Percentiles rank a stretch among this genome's conserved stretches.
These are phyloP conservation scores for Neonectria punicea DNA, from an alignment of 2,329 filamentous ascomycete species.

Conservation along the genomic window DNA sequence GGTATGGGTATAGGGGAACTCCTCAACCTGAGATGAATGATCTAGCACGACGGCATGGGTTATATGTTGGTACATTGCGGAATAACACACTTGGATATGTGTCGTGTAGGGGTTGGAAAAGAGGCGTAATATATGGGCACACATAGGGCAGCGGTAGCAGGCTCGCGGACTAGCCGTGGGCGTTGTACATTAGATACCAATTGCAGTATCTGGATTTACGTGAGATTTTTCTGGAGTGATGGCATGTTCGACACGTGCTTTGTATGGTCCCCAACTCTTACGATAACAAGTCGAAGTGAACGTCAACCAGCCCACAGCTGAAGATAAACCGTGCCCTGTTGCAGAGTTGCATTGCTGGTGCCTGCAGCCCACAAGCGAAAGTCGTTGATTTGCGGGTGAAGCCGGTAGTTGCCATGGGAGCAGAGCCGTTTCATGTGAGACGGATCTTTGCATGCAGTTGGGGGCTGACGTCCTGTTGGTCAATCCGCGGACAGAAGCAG, in stretches of 20 bases:
- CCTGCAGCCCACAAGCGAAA: neutral
- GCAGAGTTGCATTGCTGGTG: neutral
- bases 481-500: neutral
- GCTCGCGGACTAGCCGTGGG: neutral
- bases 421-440: neutral
- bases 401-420: neutral
- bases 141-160: constrained; percentile 3
- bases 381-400: neutral
- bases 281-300: too few species aligned
- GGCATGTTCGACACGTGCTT: neutral
- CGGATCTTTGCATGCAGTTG: neutral
- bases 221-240: neutral
- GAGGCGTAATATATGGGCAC: constrained; percentile 16
- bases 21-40: constrained; percentile 10
- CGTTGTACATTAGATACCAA: constrained; percentile 17
- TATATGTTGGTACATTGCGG: constrained; percentile 4
- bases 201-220: constrained; percentile 1
- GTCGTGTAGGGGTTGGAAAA: constrained; percentile 3
- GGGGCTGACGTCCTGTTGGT: constrained; percentile 1
- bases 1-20: constrained; percentile 1
- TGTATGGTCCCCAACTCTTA: too few species aligned
- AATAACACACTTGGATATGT: constrained; percentile 7
- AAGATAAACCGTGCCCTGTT: neutral
- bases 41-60: constrained; percentile 13
- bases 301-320: neutral